Evolutionary conservation across 106 monocot species (phyloP).

Genomic region (Dioscorea zingiberensis): DNA sequence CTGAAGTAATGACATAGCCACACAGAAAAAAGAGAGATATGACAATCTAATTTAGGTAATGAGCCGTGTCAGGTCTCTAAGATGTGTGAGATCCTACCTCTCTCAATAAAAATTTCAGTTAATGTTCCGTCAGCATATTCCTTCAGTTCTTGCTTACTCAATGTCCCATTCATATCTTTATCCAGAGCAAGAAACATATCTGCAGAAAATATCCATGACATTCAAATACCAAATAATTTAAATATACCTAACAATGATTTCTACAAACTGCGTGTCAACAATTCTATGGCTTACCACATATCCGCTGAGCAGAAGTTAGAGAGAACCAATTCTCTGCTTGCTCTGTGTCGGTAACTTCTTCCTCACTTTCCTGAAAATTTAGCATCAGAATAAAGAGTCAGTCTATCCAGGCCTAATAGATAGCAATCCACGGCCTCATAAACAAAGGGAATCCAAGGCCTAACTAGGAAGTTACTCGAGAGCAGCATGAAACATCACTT

Average conservation of each 20-base stretch:
- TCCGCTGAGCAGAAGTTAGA: conserved; percentile 93
- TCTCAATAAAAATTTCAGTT: conserved; percentile 96
- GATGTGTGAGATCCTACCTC: conserved; percentile 45
- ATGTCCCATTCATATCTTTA: conserved; percentile 89
- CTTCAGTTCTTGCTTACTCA: conserved; percentile 95
- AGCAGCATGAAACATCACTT: too few relatives aligned
- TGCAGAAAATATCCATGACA: conserved; percentile 19
- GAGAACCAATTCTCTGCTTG: conserved; percentile 99
- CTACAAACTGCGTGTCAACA: too few relatives aligned
- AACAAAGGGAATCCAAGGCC: too few relatives aligned
- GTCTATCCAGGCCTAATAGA: too few relatives aligned
- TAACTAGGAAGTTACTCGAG: too few relatives aligned
- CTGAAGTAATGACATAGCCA: too few relatives aligned
- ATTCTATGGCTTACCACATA: conserved; percentile 57
- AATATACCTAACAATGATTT: too few relatives aligned
- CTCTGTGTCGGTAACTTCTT: conserved; percentile 95
- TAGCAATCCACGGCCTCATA: too few relatives aligned
- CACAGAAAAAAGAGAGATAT: background rate
- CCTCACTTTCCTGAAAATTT: conserved; percentile 87
- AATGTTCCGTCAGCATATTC: conserved; percentile 99
- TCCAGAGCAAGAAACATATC: conserved; percentile 99
- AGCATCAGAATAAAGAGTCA: conserved; percentile 3
- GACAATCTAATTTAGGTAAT: background rate
- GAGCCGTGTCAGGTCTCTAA: background rate
- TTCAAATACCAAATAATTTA: too few relatives aligned